A percentile compares a stretch with the other conserved stretches of the same genome.
Conservation (phyloP, 768 basidiomycete species). For the Amanita thiersii region DNA sequence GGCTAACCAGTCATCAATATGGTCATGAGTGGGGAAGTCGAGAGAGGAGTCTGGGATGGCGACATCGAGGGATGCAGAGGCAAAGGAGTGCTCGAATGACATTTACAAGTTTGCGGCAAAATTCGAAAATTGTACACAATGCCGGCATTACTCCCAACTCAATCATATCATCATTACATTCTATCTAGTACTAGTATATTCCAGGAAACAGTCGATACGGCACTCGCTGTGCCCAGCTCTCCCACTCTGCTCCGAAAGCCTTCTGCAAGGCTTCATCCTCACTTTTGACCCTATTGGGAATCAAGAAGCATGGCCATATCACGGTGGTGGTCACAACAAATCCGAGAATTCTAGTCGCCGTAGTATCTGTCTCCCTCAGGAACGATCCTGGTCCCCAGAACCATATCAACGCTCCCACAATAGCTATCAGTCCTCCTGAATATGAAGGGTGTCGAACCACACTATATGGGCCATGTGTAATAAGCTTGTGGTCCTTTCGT, state of each 20-base stretch:
- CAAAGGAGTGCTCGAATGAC: conserved; percentile 58
- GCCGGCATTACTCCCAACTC: too few relatives aligned
- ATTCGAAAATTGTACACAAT: too few relatives aligned
- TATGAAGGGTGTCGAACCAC: conserved; percentile 44
- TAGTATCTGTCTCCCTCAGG: conserved; percentile 31
- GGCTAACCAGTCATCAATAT: conserved; percentile 49
- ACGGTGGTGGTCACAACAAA: too few relatives aligned
- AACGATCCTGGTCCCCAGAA: conserved; percentile 33
- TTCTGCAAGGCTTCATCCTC: conserved; percentile 21
- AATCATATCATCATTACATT: too few relatives aligned
- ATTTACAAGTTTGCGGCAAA: conserved; percentile 20
- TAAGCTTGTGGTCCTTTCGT: conserved; percentile 32
- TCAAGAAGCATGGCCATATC: too few relatives aligned
- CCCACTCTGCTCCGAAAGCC: conserved; percentile 26
- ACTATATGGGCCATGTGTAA: conserved; percentile 39
- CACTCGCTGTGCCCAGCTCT: conserved; percentile 17
- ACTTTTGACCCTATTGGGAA: conserved; percentile 19
- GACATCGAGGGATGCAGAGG: conserved; percentile 49
- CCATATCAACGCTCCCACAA: conserved; percentile 23
- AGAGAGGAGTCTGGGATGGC: conserved; percentile 58
- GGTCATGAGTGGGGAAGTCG: conserved; percentile 42
- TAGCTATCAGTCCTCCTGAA: conserved; percentile 26
- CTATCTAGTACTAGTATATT: too few relatives aligned
- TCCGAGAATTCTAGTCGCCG: conserved; percentile 26
- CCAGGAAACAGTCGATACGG: conserved; percentile 20